These are phyloP conservation scores for Solanum lycopersicoides DNA, from an alignment of 257 asterid species.

Conservation along the genomic window DNA sequence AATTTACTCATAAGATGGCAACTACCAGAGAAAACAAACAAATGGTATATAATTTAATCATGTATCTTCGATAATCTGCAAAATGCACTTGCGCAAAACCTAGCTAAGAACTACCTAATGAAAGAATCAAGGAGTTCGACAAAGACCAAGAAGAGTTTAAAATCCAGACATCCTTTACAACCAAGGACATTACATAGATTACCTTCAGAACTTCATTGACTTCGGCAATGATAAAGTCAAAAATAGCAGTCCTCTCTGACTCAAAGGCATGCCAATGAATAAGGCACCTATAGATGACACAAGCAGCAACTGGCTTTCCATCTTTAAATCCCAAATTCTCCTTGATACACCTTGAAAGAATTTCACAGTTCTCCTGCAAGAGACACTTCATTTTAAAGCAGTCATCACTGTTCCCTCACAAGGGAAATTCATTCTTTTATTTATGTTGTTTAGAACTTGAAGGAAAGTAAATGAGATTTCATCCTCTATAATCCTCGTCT, in stretches of 20 bases:
- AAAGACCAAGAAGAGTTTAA: background rate
- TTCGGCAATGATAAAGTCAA: constrained; percentile 78
- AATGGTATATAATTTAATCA: background rate
- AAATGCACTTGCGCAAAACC: background rate
- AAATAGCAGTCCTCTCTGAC: constrained; percentile 85
- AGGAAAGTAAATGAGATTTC: background rate
- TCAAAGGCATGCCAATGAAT: constrained; percentile 95
- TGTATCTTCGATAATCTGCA: background rate
- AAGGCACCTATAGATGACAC: constrained; percentile 91
- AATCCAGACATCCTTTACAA: background rate
- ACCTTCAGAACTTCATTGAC: constrained; percentile 89
- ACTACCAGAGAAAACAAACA: background rate
- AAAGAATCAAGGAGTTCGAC: background rate
- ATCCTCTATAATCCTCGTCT: background rate
- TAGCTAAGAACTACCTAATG: background rate
- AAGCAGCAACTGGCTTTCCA: constrained; percentile 92
- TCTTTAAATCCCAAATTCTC: constrained; percentile 84
- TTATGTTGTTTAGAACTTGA: background rate
- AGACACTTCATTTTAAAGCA: background rate
- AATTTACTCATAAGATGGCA: background rate
- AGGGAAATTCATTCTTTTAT: background rate
- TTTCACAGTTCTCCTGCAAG: constrained; percentile 60
- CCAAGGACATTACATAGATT: background rate
- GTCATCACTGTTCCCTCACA: background rate
- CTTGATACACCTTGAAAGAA: constrained; percentile 81